Base-by-base conservation (phyloP, 2,329 filamentous ascomycete species). In the Pseudopyrenochaeta lycopersici region DNA sequence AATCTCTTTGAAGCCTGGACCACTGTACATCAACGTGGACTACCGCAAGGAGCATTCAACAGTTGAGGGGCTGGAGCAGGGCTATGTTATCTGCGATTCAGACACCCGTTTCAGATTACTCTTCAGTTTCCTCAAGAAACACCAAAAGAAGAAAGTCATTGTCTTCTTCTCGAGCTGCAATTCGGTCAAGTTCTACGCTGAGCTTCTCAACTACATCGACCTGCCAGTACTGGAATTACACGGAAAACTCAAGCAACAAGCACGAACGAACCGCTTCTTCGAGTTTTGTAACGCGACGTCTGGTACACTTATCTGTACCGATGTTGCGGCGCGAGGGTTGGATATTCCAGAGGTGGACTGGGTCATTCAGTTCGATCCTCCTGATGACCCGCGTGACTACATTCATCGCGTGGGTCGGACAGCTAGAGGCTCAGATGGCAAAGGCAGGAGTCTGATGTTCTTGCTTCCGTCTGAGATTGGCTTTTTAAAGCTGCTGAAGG, bases 201-300 rank as follows among this genome's bases (percentile, higher is more conserved):
- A 98, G 76, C 53, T 99, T 23, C 87, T 99, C 64, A 98, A 98
- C 81, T 98, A 97, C 80, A 97, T 98, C 69, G 95, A 98, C 76
- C 84, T 97, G 35, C 92, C 90, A 4, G 91, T 96, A 2, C 84
- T 96, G 38, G 90, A 91, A 65, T 82, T 96, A 7, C 91, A 96
- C 76, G 95, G 75, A 30, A 97, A 99, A 80, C 92, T 97, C 79
- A 99, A 99, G 79, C 95, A 99, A 78, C 92, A 97, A 78, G 97
- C 97, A 77, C 90, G 95, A n/a, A 99, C 95, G 20, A 96, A 96
- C 73, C 97, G 92, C 1, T 99, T 99, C 76, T 99, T 98, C 76
- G 94, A 98, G 75, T 99, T 99, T 75, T 89, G 87, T 71, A 92
- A 93, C 69, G 89, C 93, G 15, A 88, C 88, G 62, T 86, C 90